phyloP scores from a whole-genome alignment of 345 rosid genomes.

The Acer negundo region DNA sequence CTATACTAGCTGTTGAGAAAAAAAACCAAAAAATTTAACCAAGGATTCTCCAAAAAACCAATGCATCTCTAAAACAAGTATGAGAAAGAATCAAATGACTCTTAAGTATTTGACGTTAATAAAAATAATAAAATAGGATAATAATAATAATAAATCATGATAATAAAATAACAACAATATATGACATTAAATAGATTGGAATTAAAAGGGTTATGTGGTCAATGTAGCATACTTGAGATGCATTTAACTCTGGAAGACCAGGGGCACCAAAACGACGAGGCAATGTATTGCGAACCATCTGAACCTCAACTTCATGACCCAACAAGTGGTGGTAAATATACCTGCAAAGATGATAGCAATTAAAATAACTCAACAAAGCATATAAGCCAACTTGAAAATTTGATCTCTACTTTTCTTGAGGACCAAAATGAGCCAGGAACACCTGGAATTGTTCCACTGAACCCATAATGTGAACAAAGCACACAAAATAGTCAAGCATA shows the following conservation, averaged over 20 bases:
- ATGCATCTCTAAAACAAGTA: background rate
- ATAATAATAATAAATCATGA: background rate
- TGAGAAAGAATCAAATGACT: background rate
- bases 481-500: background rate
- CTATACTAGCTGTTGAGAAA: background rate
- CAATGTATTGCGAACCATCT: conserved; percentile 86
- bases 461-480: background rate
- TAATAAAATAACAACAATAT: background rate
- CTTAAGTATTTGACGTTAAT: background rate
- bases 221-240: conserved; percentile 76
- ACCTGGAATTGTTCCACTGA: background rate
- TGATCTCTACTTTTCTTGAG: background rate
- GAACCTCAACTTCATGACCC: conserved; percentile 99
- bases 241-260: conserved; percentile 99
- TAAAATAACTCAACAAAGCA: conserved; percentile 5
- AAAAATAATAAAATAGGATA: background rate
- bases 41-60: background rate
- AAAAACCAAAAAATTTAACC: no score
- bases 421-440: background rate
- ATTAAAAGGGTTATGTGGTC: background rate
- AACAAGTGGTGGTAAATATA: conserved; percentile 94
- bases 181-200: background rate
- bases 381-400: conserved; percentile 1
- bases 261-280: conserved; percentile 99
- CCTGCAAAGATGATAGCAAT: conserved; percentile 39